phyloP scores from a whole-genome alignment of 164 flowering plant genomes.

The Berberis thunbergii region DNA sequence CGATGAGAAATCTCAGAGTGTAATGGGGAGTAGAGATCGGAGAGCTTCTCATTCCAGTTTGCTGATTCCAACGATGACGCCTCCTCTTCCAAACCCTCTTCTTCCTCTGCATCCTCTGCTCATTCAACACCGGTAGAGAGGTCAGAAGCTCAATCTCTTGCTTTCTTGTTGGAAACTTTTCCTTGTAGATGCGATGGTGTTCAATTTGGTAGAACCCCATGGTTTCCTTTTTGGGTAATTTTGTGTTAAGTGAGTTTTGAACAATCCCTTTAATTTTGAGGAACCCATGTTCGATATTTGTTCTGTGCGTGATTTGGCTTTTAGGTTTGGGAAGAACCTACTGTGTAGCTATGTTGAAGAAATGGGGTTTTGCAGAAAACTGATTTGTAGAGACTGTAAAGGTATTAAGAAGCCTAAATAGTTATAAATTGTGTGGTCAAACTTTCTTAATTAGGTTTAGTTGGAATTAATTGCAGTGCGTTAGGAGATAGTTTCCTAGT shows the following conservation, averaged over 20 bases:
- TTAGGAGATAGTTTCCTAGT: too few species aligned
- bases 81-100: constrained; percentile 10
- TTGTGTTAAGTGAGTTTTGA: not conserved
- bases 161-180: not conserved
- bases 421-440: too few species aligned
- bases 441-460: too few species aligned
- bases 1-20: not conserved
- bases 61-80: constrained; percentile 8
- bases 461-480: too few species aligned
- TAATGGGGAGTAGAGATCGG: constrained; percentile 18
- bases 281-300: too few species aligned
- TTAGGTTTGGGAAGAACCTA: too few species aligned
- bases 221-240: not conserved
- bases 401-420: too few species aligned
- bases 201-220: not conserved
- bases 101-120: constrained; percentile 2
- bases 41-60: constrained; percentile 26
- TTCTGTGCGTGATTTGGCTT: not conserved
- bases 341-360: too few species aligned
- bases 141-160: not conserved
- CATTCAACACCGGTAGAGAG: constrained; percentile 1
- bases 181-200: not conserved
- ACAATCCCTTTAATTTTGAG: not conserved
- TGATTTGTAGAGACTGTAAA: too few species aligned
- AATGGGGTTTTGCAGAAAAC: too few species aligned